These are phyloP conservation scores for Trematosphaeria pertusa DNA, from an alignment of 2,329 filamentous ascomycete genomes.

Conservation along the genomic window DNA sequence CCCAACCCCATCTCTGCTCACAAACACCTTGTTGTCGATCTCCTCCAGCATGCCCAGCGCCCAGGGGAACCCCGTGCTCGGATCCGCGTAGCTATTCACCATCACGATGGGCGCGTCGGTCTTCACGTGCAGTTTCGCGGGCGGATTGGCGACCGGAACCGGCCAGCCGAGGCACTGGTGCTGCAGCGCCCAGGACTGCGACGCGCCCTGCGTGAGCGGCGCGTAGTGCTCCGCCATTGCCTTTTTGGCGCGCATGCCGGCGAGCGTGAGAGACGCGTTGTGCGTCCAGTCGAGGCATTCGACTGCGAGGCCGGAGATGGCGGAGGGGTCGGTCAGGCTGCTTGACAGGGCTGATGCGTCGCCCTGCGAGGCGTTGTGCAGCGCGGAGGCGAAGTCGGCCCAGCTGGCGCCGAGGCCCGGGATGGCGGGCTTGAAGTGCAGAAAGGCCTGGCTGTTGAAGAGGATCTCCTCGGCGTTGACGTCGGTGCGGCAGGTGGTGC, in stretches of 20 bases:
- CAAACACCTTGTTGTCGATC: slow-evolving; percentile 36
- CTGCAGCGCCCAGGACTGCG: slow-evolving; percentile 46
- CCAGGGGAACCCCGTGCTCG: slow-evolving; percentile 42
- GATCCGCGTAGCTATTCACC: slow-evolving; percentile 51
- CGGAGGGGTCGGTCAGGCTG: slow-evolving; percentile 22
- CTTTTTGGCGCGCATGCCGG: slow-evolving; percentile 34
- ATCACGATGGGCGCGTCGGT: slow-evolving; percentile 41
- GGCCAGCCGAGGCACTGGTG: slow-evolving; percentile 52
- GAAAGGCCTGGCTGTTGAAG: slow-evolving; percentile 16
- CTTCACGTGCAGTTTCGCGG: slow-evolving; percentile 24
- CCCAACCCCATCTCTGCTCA: slow-evolving; percentile 48
- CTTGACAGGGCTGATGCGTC: slow-evolving; percentile 48
- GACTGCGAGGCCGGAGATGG: slow-evolving; percentile 41
- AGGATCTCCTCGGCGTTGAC: slow-evolving; percentile 44
- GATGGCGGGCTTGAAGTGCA: neutral
- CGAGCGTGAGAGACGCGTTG: slow-evolving; percentile 18
- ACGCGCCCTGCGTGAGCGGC: slow-evolving; percentile 46
- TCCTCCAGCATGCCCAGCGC: slow-evolving; percentile 19
- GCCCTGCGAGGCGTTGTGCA: slow-evolving; percentile 42
- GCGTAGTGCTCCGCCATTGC: slow-evolving; percentile 37
- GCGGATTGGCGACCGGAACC: slow-evolving; percentile 41
- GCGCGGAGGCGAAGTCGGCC: slow-evolving; percentile 22
- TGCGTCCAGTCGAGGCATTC: slow-evolving; percentile 50
- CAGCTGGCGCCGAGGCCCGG: slow-evolving; percentile 5
- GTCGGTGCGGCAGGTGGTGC: slow-evolving; percentile 20